These are phyloP conservation scores for Aaosphaeria arxii DNA, from an alignment of 2,329 filamentous ascomycete species.

Conservation along the genomic window DNA sequence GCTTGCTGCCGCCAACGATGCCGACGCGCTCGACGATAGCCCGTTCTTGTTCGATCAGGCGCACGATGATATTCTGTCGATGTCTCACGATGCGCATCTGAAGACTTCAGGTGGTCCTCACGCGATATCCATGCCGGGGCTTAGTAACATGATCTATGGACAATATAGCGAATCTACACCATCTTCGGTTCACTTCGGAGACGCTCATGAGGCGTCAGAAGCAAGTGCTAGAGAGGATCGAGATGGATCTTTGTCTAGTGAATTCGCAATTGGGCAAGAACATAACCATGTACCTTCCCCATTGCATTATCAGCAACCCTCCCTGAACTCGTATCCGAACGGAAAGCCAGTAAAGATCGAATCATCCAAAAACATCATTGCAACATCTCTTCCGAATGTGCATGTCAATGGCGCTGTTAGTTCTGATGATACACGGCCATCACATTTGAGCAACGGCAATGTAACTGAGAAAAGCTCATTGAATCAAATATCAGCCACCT, in stretches of 20 bases:
- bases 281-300: constrained; percentile 26
- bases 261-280: constrained; percentile 22
- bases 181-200: constrained; percentile 39
- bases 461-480: no score
- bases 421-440: no score
- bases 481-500: not conserved
- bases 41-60: constrained; percentile 32
- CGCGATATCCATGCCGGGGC: constrained; percentile 24
- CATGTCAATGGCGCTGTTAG: no score
- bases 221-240: constrained; percentile 27
- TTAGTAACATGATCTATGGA: constrained; percentile 29
- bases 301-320: constrained; percentile 23
- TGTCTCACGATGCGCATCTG: constrained; percentile 29
- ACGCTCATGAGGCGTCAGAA: constrained; percentile 36
- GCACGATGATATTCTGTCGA: constrained; percentile 28
- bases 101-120: constrained; percentile 24
- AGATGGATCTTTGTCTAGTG: constrained; percentile 28
- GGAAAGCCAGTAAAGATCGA: constrained; percentile 2
- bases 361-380: not conserved
- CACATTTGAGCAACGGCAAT: no score
- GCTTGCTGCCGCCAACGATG: constrained; percentile 29
- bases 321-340: constrained; percentile 15
- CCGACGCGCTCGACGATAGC: constrained; percentile 31
- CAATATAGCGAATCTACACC: constrained; percentile 39
- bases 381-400: no score